A percentile compares a stretch with the other conserved stretches of the same genome.
phyloP scores from a whole-genome alignment of 495 filamentous ascomycete genomes.

The Penicillium crystallinum region DNA sequence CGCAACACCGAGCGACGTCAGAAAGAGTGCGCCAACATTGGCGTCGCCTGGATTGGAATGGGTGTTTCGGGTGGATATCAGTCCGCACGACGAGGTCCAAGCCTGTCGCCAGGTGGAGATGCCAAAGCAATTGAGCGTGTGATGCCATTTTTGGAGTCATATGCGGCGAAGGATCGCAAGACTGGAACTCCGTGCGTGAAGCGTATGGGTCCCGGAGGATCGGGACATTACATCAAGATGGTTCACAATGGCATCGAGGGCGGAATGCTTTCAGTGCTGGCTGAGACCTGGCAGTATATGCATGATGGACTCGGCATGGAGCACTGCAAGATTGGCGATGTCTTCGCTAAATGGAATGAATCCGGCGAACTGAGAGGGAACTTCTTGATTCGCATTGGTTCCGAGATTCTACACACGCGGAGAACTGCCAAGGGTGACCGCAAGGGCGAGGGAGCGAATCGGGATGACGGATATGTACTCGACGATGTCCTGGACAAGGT shows the following conservation, averaged over 20 bases:
- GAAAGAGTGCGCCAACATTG: slow-evolving; percentile 47
- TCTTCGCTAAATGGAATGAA: slow-evolving; percentile 57
- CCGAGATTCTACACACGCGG: slow-evolving; percentile 52
- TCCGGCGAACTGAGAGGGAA: slow-evolving; percentile 54
- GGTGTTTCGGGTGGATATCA: slow-evolving; percentile 70
- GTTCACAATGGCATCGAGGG: slow-evolving; percentile 75
- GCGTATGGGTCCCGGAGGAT: slow-evolving; percentile 55
- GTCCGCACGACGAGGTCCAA: slow-evolving; percentile 58
- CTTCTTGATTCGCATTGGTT: slow-evolving; percentile 60
- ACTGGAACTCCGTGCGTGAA: slow-evolving; percentile 58
- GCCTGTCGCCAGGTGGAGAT: slow-evolving; percentile 62
- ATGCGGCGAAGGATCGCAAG: slow-evolving; percentile 55
- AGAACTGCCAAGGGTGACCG: slow-evolving; percentile 39
- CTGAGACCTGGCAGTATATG: slow-evolving; percentile 65
- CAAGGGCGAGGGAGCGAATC: slow-evolving; percentile 33
- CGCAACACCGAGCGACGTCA: slow-evolving; percentile 62
- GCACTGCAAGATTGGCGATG: slow-evolving; percentile 57
- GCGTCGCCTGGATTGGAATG: slow-evolving; percentile 60
- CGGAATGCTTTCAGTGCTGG: slow-evolving; percentile 57
- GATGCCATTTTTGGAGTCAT: slow-evolving; percentile 57
- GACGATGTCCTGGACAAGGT: slow-evolving; percentile 69
- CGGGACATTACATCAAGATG: slow-evolving; percentile 74
- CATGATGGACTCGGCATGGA: slow-evolving; percentile 52
- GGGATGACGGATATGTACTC: slow-evolving; percentile 46
- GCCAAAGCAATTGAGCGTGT: slow-evolving; percentile 51